phyloP scores from a whole-genome alignment of 2,329 filamentous ascomycete species.

The Trichoderma guizhouense region DNA sequence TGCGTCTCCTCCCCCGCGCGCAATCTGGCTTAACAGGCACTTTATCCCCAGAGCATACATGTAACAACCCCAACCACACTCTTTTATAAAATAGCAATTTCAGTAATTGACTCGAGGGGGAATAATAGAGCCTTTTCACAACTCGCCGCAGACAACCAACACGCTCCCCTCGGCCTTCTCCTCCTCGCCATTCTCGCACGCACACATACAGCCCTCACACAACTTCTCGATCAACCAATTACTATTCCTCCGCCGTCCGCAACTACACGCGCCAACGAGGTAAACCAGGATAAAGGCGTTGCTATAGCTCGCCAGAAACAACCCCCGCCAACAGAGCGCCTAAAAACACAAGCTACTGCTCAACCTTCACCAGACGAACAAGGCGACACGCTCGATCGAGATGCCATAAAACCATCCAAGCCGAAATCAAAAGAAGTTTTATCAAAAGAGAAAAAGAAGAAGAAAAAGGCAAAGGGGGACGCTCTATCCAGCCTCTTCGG shows the following conservation, averaged over 20 bases:
- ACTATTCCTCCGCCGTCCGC: background rate
- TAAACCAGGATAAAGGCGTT: conserved; percentile 28
- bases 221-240: conserved; percentile 28
- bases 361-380: background rate
- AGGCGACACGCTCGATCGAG: background rate
- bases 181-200: conserved; percentile 63
- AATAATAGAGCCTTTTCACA: conserved; percentile 60
- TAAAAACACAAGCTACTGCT: background rate
- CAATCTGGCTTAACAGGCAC: conserved; percentile 30
- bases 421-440: background rate
- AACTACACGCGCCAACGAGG: background rate
- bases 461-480: conserved; percentile 57
- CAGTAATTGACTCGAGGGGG: background rate
- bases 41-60: conserved; percentile 36
- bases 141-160: conserved; percentile 68
- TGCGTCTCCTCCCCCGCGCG: conserved; percentile 14
- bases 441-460: conserved; percentile 41
- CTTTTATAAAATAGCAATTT: too few species aligned
- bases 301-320: conserved; percentile 29
- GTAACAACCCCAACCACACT: conserved; percentile 28
- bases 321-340: background rate
- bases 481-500: conserved; percentile 73
- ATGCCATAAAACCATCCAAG: background rate
- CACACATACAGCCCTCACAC: conserved; percentile 45
- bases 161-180: conserved; percentile 67